Conservation (phyloP, 169 alveolate genomes). For the Plasmodium malariae region DNA sequence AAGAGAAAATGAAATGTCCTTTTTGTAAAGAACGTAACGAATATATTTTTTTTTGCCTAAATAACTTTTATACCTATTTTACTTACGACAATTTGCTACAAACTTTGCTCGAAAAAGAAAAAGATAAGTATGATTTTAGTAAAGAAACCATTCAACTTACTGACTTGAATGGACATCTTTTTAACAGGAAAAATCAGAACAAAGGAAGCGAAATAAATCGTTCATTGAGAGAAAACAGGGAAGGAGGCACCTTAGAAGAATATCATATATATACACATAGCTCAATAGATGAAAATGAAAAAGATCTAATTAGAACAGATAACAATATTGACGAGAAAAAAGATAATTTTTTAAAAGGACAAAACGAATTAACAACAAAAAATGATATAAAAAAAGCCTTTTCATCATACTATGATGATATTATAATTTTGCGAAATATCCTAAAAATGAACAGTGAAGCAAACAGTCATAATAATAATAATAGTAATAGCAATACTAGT, state of each 20-base stretch:
- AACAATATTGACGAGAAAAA: not conserved
- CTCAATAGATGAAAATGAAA: not conserved
- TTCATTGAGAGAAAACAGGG: not conserved
- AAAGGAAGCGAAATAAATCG: not conserved
- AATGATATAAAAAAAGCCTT: constrained; percentile 36
- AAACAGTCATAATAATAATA: no score
- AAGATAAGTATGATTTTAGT: not conserved
- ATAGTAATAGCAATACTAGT: not conserved
- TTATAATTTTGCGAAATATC: constrained; percentile 46
- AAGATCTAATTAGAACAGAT: not conserved
- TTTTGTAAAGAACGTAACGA: constrained; percentile 76
- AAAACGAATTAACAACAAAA: not conserved
- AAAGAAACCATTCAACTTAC: not conserved
- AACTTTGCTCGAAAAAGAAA: constrained; percentile 39
- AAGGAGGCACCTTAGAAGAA: not conserved
- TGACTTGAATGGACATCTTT: no score
- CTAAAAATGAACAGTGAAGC: constrained; percentile 10
- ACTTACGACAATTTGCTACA: constrained; percentile 62
- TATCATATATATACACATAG: not conserved
- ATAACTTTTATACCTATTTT: constrained; percentile 75
- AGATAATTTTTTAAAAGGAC: not conserved
- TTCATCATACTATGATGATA: constrained; percentile 51
- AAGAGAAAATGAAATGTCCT: constrained; percentile 62
- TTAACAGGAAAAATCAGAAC: not conserved
- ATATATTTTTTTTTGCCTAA: constrained; percentile 73